Conservation (phyloP, 2,329 filamentous ascomycete genomes). For the Pseudogymnoascus destructans region DNA sequence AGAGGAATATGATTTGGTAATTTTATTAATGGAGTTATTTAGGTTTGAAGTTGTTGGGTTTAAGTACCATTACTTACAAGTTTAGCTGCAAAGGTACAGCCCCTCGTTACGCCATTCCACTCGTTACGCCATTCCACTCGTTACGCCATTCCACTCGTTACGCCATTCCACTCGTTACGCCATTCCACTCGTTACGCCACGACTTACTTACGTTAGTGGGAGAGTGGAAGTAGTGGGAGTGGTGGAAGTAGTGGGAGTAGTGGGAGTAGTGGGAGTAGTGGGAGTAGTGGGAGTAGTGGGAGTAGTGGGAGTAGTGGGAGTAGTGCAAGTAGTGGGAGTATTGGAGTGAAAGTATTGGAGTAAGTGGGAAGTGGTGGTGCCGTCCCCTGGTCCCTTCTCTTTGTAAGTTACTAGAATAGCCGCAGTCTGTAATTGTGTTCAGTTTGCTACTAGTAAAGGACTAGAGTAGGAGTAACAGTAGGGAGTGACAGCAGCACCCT, state of each 20-base stretch:
- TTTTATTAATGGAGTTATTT: no score
- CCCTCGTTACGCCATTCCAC: no score
- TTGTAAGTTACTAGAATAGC: constrained; percentile 5
- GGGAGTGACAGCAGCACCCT: neutral
- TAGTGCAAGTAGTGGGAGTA: neutral
- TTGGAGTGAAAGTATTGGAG: neutral
- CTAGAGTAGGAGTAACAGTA: neutral
- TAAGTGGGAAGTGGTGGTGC: neutral
- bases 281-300: neutral
- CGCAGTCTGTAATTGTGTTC: neutral
- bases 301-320: neutral
- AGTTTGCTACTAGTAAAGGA: neutral
- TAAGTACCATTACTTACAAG: no score
- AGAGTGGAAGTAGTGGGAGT: no score
- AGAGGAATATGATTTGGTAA: no score
- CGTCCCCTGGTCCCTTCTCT: neutral
- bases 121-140: no score
- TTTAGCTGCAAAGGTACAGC: no score
- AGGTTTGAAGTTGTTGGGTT: no score
- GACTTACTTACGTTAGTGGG: no score
- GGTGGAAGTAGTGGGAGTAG: neutral
- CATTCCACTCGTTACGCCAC: no score
- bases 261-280: neutral
- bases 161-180: no score
- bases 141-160: no score